These are phyloP conservation scores for Evansstolkia leycettana DNA, from an alignment of 495 filamentous ascomycete genomes.

Conservation along the genomic window DNA sequence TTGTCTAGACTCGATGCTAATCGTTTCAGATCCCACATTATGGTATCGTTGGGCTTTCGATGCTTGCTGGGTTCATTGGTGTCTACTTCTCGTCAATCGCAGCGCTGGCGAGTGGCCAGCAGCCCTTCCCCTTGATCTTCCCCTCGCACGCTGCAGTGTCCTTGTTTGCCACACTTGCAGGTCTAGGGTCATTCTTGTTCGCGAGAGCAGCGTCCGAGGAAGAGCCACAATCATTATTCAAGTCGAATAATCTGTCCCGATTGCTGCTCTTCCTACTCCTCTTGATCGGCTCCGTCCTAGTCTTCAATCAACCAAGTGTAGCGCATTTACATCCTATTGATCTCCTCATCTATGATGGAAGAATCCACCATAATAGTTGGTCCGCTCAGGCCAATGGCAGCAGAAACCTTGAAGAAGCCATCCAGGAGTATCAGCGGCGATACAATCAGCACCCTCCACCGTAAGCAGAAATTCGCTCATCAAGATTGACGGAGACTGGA, in stretches of 20 bases:
- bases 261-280: slow-evolving; percentile 15
- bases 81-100: slow-evolving; percentile 17
- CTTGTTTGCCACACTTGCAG: slow-evolving; percentile 9
- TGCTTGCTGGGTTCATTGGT: slow-evolving; percentile 21
- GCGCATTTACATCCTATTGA: slow-evolving; percentile 35
- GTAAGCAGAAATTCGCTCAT: slow-evolving; percentile 8
- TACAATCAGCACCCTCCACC: slow-evolving; percentile 40
- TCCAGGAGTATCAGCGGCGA: slow-evolving; percentile 27
- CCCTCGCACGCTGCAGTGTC: slow-evolving; percentile 8
- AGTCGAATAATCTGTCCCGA: slow-evolving; percentile 19
- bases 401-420: slow-evolving; percentile 24
- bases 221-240: slow-evolving; percentile 18
- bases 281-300: slow-evolving; percentile 16
- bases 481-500: too few relatives aligned
- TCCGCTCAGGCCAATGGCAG: slow-evolving; percentile 22
- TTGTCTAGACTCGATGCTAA: slow-evolving; percentile 5
- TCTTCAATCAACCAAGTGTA: slow-evolving; percentile 16
- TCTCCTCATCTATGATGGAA: slow-evolving; percentile 29
- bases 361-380: slow-evolving; percentile 23
- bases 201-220: slow-evolving; percentile 17
- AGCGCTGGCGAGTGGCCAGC: slow-evolving; percentile 15
- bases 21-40: slow-evolving; percentile 21
- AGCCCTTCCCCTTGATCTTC: slow-evolving; percentile 21
- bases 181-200: slow-evolving; percentile 17
- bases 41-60: slow-evolving; percentile 20